Percentiles rank a stretch among this genome's conserved stretches.
phyloP scores from a whole-genome alignment of 805 yeast genomes.

The Candida arabinofermentans region DNA sequence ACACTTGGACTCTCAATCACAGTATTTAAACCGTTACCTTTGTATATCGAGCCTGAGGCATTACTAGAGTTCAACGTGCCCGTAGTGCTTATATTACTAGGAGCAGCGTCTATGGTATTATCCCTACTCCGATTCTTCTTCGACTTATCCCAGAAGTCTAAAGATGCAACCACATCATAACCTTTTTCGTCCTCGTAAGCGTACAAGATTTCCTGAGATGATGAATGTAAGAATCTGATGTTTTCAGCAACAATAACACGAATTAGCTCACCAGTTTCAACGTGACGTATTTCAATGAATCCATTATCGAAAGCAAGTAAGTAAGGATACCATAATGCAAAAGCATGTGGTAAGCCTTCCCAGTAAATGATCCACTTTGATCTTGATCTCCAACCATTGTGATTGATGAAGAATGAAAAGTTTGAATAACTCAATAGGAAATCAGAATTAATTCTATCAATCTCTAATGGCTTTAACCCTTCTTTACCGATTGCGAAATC shows the following conservation, averaged over 20 bases:
- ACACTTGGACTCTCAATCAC: background rate
- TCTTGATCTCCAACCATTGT: constrained; percentile 94
- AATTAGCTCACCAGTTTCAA: constrained; percentile 79
- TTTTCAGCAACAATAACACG: constrained; percentile 92
- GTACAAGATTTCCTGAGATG: constrained; percentile 89
- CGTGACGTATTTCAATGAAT: constrained; percentile 89
- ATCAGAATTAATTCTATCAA: constrained; percentile 84
- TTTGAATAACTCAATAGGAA: constrained; percentile 87
- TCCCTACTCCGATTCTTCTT: constrained; percentile 26
- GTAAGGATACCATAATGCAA: constrained; percentile 93
- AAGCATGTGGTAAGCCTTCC: constrained; percentile 94
- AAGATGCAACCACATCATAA: constrained; percentile 83
- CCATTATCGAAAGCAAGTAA: constrained; percentile 84
- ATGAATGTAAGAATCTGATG: constrained; percentile 81
- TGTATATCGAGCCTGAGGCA: too few relatives aligned
- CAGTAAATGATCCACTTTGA: constrained; percentile 93
- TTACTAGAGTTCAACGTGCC: background rate
- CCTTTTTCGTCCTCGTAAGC: constrained; percentile 91
- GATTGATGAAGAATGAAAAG: constrained; percentile 89
- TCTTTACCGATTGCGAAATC: constrained; percentile 89
- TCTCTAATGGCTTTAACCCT: constrained; percentile 82
- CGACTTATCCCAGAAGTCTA: constrained; percentile 76
- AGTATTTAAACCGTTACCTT: background rate
- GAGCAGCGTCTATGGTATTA: constrained; percentile 3
- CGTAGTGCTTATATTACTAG: background rate